Evolutionary conservation across 73 alveolate species (phyloP).

Genomic region (Uronychia binucleata): DNA sequence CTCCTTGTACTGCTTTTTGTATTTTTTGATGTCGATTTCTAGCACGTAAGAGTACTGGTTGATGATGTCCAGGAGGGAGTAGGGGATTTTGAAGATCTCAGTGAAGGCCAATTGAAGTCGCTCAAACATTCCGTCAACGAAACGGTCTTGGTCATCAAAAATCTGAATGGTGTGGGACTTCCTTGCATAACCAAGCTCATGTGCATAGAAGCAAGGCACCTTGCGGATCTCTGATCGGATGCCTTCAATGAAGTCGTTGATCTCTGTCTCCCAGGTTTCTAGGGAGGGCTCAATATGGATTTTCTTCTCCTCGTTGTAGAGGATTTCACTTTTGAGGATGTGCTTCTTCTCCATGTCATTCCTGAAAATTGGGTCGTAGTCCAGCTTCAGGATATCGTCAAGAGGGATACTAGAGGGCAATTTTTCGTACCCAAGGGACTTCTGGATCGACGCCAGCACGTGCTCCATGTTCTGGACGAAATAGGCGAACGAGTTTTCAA

Average conservation of each 20-base stretch:
- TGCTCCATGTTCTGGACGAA: not conserved
- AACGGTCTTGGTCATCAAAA: conserved; percentile 33
- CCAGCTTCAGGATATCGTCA: conserved; percentile 6
- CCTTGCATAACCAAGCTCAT: conserved; percentile 61
- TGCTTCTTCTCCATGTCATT: not conserved
- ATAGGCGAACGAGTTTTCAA: conserved; percentile 25
- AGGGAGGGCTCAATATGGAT: conserved; percentile 33
- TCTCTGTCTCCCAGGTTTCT: conserved; percentile 27
- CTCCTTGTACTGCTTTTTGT: conserved; percentile 55
- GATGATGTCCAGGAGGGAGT: conserved; percentile 9
- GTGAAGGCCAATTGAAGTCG: conserved; percentile 4
- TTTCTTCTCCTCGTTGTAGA: conserved; percentile 12
- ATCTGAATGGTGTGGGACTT: conserved; percentile 41
- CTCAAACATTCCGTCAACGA: conserved; percentile 14
- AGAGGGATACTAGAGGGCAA: not conserved
- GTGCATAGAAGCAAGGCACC: conserved; percentile 62
- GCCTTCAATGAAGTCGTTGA: conserved; percentile 17
- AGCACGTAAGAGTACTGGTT: conserved; percentile 28
- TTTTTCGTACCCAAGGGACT: not conserved
- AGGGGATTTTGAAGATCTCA: conserved; percentile 39
- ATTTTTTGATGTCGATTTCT: conserved; percentile 48
- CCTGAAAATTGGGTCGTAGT: conserved; percentile 4
- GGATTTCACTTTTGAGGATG: not conserved
- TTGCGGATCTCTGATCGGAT: conserved; percentile 38
- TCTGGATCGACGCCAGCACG: conserved; percentile 6